phyloP scores from a whole-genome alignment of 1,284 basidiomycete genomes.

The Malassezia caprae region DNA sequence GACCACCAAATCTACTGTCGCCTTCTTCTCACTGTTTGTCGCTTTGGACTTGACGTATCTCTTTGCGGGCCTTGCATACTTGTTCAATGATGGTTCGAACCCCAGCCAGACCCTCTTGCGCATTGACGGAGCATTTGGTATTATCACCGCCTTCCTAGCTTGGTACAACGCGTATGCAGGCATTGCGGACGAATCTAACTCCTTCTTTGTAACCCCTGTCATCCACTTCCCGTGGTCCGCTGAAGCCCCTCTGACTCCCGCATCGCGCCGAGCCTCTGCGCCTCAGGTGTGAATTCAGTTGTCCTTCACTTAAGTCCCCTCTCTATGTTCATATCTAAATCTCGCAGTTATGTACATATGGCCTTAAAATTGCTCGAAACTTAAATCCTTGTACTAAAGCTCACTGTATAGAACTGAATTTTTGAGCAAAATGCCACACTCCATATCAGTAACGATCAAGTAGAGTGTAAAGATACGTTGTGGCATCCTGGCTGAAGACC shows the following conservation, averaged over 20 bases:
- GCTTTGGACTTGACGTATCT: conserved; percentile 58
- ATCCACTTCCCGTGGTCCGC: conserved; percentile 15
- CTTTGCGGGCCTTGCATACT: conserved; percentile 42
- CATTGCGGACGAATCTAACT: conserved; percentile 29
- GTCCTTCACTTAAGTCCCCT: too few relatives aligned
- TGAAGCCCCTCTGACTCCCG: not conserved
- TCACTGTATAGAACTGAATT: too few relatives aligned
- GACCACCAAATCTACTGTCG: conserved; percentile 32
- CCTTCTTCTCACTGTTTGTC: conserved; percentile 58
- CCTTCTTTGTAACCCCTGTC: conserved; percentile 12
- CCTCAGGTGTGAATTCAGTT: not conserved
- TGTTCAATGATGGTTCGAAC: conserved; percentile 22
- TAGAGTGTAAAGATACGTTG: too few relatives aligned
- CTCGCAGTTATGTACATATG: not conserved
- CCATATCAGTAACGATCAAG: too few relatives aligned
- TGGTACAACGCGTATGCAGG: conserved; percentile 53
- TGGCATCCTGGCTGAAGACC: too few relatives aligned
- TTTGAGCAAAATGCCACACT: too few relatives aligned
- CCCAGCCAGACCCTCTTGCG: not conserved
- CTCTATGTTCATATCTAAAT: not conserved
- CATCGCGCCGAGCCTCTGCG: not conserved
- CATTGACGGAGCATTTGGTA: conserved; percentile 23
- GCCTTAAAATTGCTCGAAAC: too few relatives aligned
- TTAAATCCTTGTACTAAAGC: too few relatives aligned
- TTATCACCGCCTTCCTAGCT: conserved; percentile 26